phyloP scores from a whole-genome alignment of 345 rosid genomes.

The Pseudoturritis turrita region DNA sequence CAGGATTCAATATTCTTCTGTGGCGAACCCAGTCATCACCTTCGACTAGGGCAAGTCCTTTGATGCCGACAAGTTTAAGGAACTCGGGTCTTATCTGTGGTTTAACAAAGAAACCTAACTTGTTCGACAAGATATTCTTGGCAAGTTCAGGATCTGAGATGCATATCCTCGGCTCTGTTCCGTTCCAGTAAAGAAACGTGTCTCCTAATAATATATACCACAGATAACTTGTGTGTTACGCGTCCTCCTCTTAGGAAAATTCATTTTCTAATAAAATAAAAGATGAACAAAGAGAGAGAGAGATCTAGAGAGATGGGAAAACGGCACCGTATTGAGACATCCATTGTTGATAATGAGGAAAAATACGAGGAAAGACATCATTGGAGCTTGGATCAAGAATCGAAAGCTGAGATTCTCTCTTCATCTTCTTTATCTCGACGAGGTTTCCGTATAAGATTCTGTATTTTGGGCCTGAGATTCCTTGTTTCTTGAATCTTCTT shows the following conservation, averaged over 20 bases:
- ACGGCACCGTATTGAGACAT: conserved; percentile 8
- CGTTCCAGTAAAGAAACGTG: conserved; percentile 36
- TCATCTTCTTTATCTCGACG: conserved; percentile 1
- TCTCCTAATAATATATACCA: neutral
- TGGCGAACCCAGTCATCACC: conserved; percentile 37
- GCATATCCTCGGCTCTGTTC: conserved; percentile 29
- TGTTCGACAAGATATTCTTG: conserved; percentile 32
- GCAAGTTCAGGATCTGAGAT: conserved; percentile 37
- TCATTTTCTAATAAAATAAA: neutral
- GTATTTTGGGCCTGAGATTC: conserved; percentile 23
- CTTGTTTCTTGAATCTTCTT: conserved; percentile 25
- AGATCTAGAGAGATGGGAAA: neutral
- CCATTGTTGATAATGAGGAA: conserved; percentile 10
- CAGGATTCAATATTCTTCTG: conserved; percentile 38
- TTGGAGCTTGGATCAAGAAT: conserved; percentile 3
- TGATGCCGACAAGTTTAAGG: conserved; percentile 12
- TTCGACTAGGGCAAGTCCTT: conserved; percentile 23
- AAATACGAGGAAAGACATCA: neutral
- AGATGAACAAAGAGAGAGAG: neutral
- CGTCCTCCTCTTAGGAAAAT: neutral
- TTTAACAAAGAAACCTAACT: conserved; percentile 26
- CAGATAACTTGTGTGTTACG: neutral
- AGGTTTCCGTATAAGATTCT: neutral
- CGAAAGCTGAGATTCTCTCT: neutral
- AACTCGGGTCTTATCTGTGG: neutral